Conservation (phyloP, 495 filamentous ascomycete genomes). For the Hypoxylon rickii region DNA sequence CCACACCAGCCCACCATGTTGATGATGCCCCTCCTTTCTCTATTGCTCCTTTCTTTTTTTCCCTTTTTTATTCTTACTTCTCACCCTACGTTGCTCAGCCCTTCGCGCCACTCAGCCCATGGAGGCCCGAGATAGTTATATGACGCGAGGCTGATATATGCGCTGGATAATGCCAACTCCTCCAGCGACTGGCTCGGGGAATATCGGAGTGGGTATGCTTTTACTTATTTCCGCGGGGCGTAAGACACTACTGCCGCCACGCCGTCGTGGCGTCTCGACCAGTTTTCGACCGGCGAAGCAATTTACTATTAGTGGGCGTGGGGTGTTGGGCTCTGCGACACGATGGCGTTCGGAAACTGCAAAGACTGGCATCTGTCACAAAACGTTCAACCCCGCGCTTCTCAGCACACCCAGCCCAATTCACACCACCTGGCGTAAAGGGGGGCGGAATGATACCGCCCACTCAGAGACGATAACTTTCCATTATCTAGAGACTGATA, state of each 20-base stretch:
- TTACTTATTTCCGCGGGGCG: background rate
- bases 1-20: slow-evolving; percentile 13
- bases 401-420: background rate
- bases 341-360: slow-evolving; percentile 1
- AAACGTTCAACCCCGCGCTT: slow-evolving; percentile 4
- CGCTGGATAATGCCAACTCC: slow-evolving; percentile 8
- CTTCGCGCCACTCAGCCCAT: slow-evolving; percentile 13
- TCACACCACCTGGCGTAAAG: background rate
- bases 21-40: slow-evolving; percentile 22
- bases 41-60: slow-evolving; percentile 6
- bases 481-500: background rate
- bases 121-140: slow-evolving; percentile 16
- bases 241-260: slow-evolving; percentile 10
- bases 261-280: slow-evolving; percentile 17
- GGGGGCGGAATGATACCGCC: slow-evolving; percentile 11
- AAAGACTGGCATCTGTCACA: slow-evolving; percentile 9
- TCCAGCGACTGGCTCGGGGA: slow-evolving; percentile 1
- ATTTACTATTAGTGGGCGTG: slow-evolving; percentile 19
- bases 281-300: slow-evolving; percentile 7
- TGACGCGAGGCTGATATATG: slow-evolving; percentile 15
- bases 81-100: slow-evolving; percentile 20
- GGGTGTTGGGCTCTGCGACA: slow-evolving; percentile 7
- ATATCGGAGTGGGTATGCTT: slow-evolving; percentile 5
- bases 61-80: background rate
- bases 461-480: background rate